These are phyloP conservation scores for Dioszegia crocea DNA, from an alignment of 768 basidiomycete species.

Conservation along the genomic window DNA sequence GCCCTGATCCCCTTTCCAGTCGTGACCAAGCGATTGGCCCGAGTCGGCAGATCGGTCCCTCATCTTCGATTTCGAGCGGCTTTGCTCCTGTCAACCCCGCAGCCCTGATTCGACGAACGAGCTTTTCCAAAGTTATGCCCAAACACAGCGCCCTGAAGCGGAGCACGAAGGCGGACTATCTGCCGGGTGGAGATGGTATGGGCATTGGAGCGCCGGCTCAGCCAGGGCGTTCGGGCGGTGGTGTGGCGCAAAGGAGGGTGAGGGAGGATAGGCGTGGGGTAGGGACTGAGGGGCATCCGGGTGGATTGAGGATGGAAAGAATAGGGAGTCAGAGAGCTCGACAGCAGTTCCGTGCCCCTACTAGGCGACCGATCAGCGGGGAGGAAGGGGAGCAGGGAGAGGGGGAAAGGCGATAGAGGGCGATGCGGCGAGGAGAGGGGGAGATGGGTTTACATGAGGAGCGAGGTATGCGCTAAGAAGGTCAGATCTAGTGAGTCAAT, in stretches of 20 bases:
- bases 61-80: not conserved
- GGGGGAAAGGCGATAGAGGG: not conserved
- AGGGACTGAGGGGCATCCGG: not conserved
- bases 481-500: no score
- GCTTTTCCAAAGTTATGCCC: constrained; percentile 4
- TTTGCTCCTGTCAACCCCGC: not conserved
- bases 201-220: no score
- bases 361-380: not conserved
- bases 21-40: no score
- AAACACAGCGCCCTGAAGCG: not conserved
- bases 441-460: not conserved
- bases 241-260: no score
- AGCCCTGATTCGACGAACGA: not conserved
- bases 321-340: constrained; percentile 2
- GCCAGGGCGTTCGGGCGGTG: no score
- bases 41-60: no score
- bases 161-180: not conserved
- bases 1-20: no score
- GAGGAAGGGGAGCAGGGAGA: not conserved
- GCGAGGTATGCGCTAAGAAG: not conserved
- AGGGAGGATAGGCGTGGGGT: not conserved
- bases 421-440: no score
- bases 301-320: not conserved
- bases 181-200: not conserved
- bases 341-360: constrained; percentile 2